Conservation (phyloP, 306 rosid species). For the Delonix regia region DNA sequence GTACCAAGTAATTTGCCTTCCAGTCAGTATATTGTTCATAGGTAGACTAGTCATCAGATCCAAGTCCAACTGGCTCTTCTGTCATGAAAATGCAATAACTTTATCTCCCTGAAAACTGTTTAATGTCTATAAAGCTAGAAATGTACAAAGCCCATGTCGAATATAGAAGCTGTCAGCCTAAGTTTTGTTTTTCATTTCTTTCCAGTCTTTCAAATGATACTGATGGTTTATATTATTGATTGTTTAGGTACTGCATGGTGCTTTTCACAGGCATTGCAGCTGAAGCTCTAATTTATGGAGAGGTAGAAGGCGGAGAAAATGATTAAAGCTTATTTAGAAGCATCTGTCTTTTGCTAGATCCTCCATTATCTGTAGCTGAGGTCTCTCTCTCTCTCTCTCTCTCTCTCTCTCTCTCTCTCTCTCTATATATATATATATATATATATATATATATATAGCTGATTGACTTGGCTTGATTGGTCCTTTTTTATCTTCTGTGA, state of each 20-base stretch:
- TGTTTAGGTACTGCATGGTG: constrained; percentile 91
- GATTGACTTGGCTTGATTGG: constrained; percentile 26
- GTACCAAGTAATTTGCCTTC: background rate
- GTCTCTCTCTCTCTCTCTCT: too few relatives aligned
- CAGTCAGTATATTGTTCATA: background rate
- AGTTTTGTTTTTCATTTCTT: background rate
- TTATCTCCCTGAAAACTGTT: background rate
- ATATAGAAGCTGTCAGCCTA: background rate
- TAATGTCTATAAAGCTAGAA: background rate
- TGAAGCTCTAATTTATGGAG: constrained; percentile 94
- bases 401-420: too few relatives aligned
- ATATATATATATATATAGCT: too few relatives aligned
- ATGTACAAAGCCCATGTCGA: background rate
- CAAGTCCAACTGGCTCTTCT: constrained; percentile 5
- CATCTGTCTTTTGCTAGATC: constrained; percentile 76
- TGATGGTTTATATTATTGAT: constrained; percentile 31
- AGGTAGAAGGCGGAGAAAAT: constrained; percentile 99
- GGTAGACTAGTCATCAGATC: constrained; percentile 5
- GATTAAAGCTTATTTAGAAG: constrained; percentile 88
- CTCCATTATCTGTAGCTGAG: constrained; percentile 82
- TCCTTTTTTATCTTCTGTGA: background rate
- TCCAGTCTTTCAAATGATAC: constrained; percentile 23
- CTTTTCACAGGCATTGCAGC: constrained; percentile 98
- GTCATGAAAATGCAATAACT: background rate
- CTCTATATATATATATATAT: too few relatives aligned